Evolutionary conservation across 331 rosid species (phyloP).

Genomic region (Acacia pycnantha): DNA sequence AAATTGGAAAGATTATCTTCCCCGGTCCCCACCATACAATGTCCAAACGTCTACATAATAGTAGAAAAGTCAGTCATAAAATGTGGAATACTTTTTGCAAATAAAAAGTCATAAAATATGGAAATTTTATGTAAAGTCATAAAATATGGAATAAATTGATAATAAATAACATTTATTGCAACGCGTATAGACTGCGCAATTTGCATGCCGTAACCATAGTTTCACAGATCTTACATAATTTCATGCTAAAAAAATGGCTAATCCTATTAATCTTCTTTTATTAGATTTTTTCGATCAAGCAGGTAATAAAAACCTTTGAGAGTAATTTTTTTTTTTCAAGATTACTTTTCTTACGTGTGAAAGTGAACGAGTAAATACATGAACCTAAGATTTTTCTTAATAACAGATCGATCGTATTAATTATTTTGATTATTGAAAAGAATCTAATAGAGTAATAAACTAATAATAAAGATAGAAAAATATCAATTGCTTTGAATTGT

Average conservation of each 20-base stretch:
- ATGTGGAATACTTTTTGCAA: neutral
- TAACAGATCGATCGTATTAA: neutral
- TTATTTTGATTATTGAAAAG: neutral
- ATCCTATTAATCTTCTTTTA: neutral
- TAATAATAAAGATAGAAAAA: neutral
- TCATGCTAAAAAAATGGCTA: neutral
- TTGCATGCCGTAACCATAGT: neutral
- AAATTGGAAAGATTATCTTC: neutral
- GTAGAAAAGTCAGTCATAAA: neutral
- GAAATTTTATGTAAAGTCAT: neutral
- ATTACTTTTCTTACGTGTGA: neutral
- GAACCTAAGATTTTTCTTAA: neutral
- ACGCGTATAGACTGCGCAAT: neutral
- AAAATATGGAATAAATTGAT: neutral
- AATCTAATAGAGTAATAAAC: neutral
- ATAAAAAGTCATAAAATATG: neutral
- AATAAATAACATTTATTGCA: neutral
- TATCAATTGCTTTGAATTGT: neutral
- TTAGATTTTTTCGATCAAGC: neutral
- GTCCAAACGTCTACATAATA: neutral
- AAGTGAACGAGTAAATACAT: neutral
- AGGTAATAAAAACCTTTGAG: too few relatives aligned
- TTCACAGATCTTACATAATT: neutral
- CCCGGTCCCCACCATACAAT: neutral
- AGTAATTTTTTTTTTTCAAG: too few relatives aligned